Percentiles rank a stretch among this genome's conserved stretches.
These are phyloP conservation scores for Arabidopsis lyrata DNA, from an alignment of 441 rosid species.

Conservation along the genomic window DNA sequence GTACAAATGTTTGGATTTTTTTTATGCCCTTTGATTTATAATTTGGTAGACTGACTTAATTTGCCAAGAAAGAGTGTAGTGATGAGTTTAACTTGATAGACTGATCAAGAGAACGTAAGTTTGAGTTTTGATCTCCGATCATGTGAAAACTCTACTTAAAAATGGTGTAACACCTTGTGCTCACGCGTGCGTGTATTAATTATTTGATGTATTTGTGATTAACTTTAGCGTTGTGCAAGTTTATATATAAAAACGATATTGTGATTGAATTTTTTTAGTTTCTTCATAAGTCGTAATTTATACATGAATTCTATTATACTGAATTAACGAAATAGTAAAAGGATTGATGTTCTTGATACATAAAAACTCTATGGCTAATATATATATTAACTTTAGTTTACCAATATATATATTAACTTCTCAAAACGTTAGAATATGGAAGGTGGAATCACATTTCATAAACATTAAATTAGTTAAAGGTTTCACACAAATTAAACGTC, in stretches of 20 bases:
- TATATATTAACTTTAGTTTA: no score
- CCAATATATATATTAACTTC: no score
- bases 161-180: slow-evolving; percentile 34
- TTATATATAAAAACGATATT: slow-evolving; percentile 1
- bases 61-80: slow-evolving; percentile 34
- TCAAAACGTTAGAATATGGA: no score
- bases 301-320: neutral
- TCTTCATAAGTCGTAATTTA: neutral
- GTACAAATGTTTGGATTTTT: slow-evolving; percentile 16
- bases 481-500: neutral
- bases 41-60: slow-evolving; percentile 32
- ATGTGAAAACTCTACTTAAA: slow-evolving; percentile 26
- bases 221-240: slow-evolving; percentile 1
- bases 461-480: neutral
- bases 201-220: slow-evolving; percentile 26
- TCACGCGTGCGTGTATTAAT: slow-evolving; percentile 32
- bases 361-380: no score
- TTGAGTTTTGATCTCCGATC: slow-evolving; percentile 34
- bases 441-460: no score
- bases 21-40: slow-evolving; percentile 10
- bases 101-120: slow-evolving; percentile 24
- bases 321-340: neutral
- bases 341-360: neutral
- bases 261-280: neutral
- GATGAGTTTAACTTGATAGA: slow-evolving; percentile 31